Evolutionary conservation across 805 yeast species (phyloP), one percentile per base, ranked within the genome.

Genomic region (Blastobotrys americana): DNA sequence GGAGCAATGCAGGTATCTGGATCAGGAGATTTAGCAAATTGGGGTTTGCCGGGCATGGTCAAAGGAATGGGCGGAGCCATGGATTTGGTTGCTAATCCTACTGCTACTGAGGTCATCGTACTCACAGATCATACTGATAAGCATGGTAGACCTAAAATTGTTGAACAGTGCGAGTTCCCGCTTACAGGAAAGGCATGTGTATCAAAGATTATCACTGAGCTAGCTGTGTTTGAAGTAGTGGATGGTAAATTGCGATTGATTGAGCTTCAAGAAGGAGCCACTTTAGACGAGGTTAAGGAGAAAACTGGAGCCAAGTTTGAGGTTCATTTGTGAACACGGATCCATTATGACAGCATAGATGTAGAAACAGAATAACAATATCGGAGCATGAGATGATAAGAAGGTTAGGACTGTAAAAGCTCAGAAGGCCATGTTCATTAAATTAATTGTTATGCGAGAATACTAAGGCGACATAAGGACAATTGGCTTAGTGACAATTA

Each of bases 41-140:
- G 74, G 73, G 72, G 69, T 21, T 56, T 70, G 15, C 73, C 74
- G 3, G 72, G 73, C 6, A 56, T 62, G 50, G 67, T 70, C 23
- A 70, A 66, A 51, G 73, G 74, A 18, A 70, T 70, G 72, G 73
- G 73, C 13, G 73, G 73, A n/a, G 73, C 73, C 8, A 70, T 70
- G 74, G 73, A 70, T 53, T 58, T 70, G 31, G 73, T 70, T 13
- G 64, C 71, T 15, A 69, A 69, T 48, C 71, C 73, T 13, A 53
- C 56, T 21, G 50, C 57, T 18, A 69, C 73, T 2, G 58, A 60
- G 43, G 72, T 69, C 15, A 68, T 69, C 17, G 69, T 68, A 9
- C 59, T 69, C 44, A 69, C 65, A 69, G 74, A 70, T 48, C 73
- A 69, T 45, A 59, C 56, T 37, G 73, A 70, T 49, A 65, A 61